Evolutionary conservation across 202 grass and related monocot species (phyloP), one percentile per base, ranked within the genome.

Genomic region (Bolboschoenoplectus hybrid): DNA sequence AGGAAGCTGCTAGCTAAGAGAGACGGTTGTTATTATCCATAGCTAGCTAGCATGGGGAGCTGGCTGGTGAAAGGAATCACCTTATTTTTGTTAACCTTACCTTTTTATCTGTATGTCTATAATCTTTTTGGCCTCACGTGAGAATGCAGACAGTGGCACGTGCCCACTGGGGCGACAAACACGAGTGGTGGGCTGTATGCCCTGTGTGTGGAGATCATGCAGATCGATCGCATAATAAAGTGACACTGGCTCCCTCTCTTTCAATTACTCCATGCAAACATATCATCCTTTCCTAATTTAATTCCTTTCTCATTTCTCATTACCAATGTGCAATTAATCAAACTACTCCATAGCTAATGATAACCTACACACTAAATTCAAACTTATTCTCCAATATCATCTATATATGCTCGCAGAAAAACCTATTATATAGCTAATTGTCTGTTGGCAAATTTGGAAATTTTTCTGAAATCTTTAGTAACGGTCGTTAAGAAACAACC

Each of bases 71-170:
- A 69, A 69, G 26, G 20, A 55, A 69, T 78, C 74, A 78, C 60
- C 58, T 82, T 46, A 26, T 67, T 61, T 26, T 82, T 49, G 80
- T 82, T 67, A 67, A 67, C n/a, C 57, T 70, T 84, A 67, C n/a
- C 57, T 70, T 84, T 84, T 84, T 84, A 84, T 70, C 81, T 26
- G 45, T 67, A 84, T 84, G 64, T 84, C 63, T 84, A 79, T 67
- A 84, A 84, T 84, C n/a, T 84, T 84, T 84, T 84, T 84, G 81
- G 81, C 81, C 64, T 43, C 81, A 84, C 81, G 81, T 84, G 81
- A 70, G 81, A 32, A 68, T 84, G 6, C 46, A 84, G 81, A 84
- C 81, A 84, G 12, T 7, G 4, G 64, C 81, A 84, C 81, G 81
- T 84, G 81, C 81, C 81, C 81, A 84, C 81, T 70, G 66, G 61